Evolutionary conservation across 2,329 filamentous ascomycete species (phyloP).

Genomic region (Chaetomiaceae sp.): DNA sequence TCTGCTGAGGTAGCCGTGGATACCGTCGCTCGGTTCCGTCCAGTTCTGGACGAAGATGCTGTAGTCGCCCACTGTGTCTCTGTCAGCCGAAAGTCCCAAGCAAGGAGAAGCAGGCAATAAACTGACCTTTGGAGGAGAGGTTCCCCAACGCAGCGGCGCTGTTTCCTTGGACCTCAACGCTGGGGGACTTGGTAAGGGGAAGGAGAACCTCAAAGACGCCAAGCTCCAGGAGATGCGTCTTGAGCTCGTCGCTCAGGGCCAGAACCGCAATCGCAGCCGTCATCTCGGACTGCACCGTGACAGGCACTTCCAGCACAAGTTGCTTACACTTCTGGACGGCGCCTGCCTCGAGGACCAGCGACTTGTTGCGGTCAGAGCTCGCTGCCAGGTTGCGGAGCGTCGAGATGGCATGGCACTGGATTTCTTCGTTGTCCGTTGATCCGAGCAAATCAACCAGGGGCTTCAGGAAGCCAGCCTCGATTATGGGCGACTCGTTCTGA

Average conservation of each 20-base stretch:
- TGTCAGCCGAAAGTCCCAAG: not conserved
- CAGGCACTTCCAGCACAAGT: conserved; percentile 83
- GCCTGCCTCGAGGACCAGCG: conserved; percentile 91
- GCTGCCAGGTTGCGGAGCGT: conserved; percentile 92
- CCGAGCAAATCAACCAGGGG: conserved; percentile 90
- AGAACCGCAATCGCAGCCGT: conserved; percentile 97
- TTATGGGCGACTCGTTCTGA: conserved; percentile 95
- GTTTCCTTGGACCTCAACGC: conserved; percentile 97
- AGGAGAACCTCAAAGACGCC: conserved; percentile 97
- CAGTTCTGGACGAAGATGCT: conserved; percentile 93
- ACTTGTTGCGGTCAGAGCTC: conserved; percentile 96
- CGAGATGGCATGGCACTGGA: conserved; percentile 97
- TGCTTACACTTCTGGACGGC: conserved; percentile 99
- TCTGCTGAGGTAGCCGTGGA: conserved; percentile 88
- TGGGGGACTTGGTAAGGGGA: conserved; percentile 88
- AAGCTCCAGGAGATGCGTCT: conserved; percentile 81
- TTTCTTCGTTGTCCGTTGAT: conserved; percentile 96
- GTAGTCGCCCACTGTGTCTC: conserved; percentile 78
- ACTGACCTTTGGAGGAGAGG: conserved; percentile 84
- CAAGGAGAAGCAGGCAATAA: not conserved
- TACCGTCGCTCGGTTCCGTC: conserved; percentile 86
- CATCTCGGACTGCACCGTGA: conserved; percentile 98
- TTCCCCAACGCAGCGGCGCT: conserved; percentile 95
- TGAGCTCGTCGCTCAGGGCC: conserved; percentile 91
- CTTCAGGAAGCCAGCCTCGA: conserved; percentile 92